Evolutionary conservation across 1,139 yeast genomes (phyloP).

Genomic region (Taphrina confusa): DNA sequence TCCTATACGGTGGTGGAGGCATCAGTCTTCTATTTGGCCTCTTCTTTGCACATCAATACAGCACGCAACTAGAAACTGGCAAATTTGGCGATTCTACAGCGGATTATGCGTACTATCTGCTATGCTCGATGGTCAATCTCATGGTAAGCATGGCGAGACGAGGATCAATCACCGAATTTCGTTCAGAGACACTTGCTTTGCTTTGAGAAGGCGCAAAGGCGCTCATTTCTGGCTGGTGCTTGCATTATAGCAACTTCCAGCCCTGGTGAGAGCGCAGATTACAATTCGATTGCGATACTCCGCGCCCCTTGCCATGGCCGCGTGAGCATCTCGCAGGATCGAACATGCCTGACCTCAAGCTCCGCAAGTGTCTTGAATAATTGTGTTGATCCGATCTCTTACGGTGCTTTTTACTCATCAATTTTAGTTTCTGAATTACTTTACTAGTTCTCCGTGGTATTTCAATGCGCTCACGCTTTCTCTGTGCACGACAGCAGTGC

Average conservation of each 20-base stretch:
- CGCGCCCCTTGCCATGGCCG: constrained; percentile 39
- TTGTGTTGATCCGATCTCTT: no score
- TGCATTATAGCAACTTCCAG: constrained; percentile 42
- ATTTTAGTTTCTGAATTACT: constrained; percentile 34
- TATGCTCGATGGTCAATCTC: constrained; percentile 44
- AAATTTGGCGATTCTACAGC: constrained; percentile 44
- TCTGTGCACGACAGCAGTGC: constrained; percentile 41
- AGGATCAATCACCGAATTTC: no score
- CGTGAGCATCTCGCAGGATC: constrained; percentile 42
- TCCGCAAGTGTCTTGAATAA: constrained; percentile 39
- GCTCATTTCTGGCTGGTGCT: constrained; percentile 33
- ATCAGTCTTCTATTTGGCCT: constrained; percentile 42
- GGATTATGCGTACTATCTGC: constrained; percentile 45
- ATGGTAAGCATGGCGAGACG: constrained; percentile 43
- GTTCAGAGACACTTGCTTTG: background rate
- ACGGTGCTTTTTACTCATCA: no score
- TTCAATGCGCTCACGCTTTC: constrained; percentile 38
- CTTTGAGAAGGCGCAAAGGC: constrained; percentile 10
- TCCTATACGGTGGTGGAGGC: constrained; percentile 43
- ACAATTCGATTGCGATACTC: constrained; percentile 43
- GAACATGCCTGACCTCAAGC: constrained; percentile 33
- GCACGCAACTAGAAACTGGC: constrained; percentile 44
- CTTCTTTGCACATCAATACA: constrained; percentile 45
- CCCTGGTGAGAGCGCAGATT: constrained; percentile 48
- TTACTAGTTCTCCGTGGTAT: constrained; percentile 8